A percentile compares a stretch with the other conserved stretches of the same genome.
These are phyloP conservation scores for Termitomyces heimii DNA, from an alignment of 768 basidiomycete species.

Conservation along the genomic window DNA sequence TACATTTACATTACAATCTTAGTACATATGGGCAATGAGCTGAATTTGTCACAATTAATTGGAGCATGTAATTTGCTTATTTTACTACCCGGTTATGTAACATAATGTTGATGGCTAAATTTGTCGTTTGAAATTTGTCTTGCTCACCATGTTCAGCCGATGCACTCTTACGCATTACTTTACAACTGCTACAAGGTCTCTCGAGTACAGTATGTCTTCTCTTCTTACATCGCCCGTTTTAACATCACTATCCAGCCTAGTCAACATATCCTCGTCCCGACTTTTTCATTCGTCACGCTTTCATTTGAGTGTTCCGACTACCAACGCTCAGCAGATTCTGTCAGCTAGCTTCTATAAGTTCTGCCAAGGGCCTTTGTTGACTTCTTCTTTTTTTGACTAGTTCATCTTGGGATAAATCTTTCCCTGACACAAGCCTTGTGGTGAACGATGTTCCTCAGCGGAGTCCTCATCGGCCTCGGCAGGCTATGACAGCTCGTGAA, in stretches of 20 bases:
- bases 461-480: slow-evolving; percentile 28
- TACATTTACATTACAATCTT: too few relatives aligned
- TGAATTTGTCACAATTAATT: too few relatives aligned
- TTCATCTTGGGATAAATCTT: slow-evolving; percentile 16
- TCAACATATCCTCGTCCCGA: neutral
- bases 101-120: neutral
- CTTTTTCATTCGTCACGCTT: neutral
- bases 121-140: neutral
- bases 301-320: neutral
- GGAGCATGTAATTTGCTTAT: too few relatives aligned
- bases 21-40: too few relatives aligned
- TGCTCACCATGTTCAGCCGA: slow-evolving; percentile 11
- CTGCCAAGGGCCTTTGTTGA: neutral
- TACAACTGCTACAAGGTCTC: neutral
- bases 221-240: too few relatives aligned
- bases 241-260: neutral
- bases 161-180: slow-evolving; percentile 7
- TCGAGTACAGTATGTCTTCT: slow-evolving; percentile 4
- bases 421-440: slow-evolving; percentile 35
- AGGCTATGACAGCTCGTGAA: slow-evolving; percentile 67
- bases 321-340: neutral
- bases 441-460: slow-evolving; percentile 26
- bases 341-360: neutral
- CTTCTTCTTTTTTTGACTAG: neutral
- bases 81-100: too few relatives aligned